A percentile compares a stretch with the other conserved stretches of the same genome.
Conservation (phyloP, 371 early-diverging fungal genomes). For the Actinomortierella wolfii region DNA sequence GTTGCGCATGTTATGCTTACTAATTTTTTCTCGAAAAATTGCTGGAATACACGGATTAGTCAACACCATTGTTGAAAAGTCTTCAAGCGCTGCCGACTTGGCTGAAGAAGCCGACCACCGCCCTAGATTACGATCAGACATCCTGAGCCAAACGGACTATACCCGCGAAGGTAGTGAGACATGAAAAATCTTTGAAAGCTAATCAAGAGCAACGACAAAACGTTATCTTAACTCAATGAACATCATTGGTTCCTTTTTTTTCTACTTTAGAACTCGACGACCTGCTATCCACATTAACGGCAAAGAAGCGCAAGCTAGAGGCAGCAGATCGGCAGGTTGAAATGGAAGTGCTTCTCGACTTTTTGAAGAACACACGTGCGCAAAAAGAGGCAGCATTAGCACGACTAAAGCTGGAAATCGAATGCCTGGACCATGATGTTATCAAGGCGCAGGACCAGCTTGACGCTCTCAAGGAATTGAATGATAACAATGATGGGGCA, state of each 20-base stretch:
- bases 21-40: no score
- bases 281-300: constrained; percentile 57
- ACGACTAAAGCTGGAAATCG: constrained; percentile 41
- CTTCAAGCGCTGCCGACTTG: constrained; percentile 14
- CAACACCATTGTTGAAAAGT: constrained; percentile 30
- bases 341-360: constrained; percentile 60
- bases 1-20: background rate
- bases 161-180: constrained; percentile 30
- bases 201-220: background rate
- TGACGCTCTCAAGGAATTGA: constrained; percentile 21
- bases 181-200: no score
- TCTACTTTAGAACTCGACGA: constrained; percentile 56
- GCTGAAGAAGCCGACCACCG: constrained; percentile 13
- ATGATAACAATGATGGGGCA: background rate
- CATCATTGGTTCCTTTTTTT: background rate
- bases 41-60: constrained; percentile 12
- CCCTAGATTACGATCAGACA: constrained; percentile 14
- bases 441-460: constrained; percentile 38
- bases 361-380: constrained; percentile 58
- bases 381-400: constrained; percentile 54
- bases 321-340: constrained; percentile 55
- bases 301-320: constrained; percentile 61
- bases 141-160: constrained; percentile 24
- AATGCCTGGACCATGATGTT: constrained; percentile 50
- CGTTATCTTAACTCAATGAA: background rate